These are phyloP conservation scores for Globisporangium acanthophoron DNA, from an alignment of 352 stramenopile species.

Conservation along the genomic window DNA sequence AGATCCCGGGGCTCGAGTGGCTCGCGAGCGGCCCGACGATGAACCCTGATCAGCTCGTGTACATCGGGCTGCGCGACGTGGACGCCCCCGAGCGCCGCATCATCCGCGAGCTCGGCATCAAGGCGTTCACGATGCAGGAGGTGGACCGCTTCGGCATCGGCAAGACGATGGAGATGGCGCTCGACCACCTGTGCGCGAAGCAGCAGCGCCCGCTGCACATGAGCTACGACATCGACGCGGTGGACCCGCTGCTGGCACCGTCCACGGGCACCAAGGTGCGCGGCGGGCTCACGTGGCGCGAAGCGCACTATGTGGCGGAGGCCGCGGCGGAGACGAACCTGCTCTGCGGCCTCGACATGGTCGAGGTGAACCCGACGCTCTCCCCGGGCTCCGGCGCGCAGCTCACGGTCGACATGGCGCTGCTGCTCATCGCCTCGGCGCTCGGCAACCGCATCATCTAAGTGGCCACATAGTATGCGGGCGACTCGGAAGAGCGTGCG, in stretches of 20 bases:
- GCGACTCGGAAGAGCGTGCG: too few relatives aligned
- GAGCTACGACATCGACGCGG: conserved; percentile 98
- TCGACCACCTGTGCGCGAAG: conserved; percentile 90
- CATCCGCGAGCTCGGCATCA: conserved; percentile 92
- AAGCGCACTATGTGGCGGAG: conserved; percentile 96
- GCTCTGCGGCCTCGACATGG: conserved; percentile 90
- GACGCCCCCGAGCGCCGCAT: conserved; percentile 88
- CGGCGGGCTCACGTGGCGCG: conserved; percentile 94
- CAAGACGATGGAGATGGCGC: conserved; percentile 94
- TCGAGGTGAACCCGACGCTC: conserved; percentile 94
- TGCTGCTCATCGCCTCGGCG: conserved; percentile 90
- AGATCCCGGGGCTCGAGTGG: conserved; percentile 94
- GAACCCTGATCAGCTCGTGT: conserved; percentile 91
- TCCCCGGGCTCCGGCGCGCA: conserved; percentile 81
- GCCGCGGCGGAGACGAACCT: conserved; percentile 88
- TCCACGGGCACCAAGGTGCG: conserved; percentile 94
- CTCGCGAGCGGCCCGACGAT: conserved; percentile 71
- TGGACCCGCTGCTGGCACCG: conserved; percentile 93
- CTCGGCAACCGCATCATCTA: conserved; percentile 92
- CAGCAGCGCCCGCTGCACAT: conserved; percentile 92
- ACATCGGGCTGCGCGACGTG: conserved; percentile 94
- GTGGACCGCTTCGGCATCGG: conserved; percentile 96
- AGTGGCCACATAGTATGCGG: neutral
- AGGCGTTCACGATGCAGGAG: conserved; percentile 96
- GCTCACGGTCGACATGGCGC: conserved; percentile 92